Evolutionary conservation across 495 filamentous ascomycete species (phyloP).

Genomic region (Talaromyces thailandensis): DNA sequence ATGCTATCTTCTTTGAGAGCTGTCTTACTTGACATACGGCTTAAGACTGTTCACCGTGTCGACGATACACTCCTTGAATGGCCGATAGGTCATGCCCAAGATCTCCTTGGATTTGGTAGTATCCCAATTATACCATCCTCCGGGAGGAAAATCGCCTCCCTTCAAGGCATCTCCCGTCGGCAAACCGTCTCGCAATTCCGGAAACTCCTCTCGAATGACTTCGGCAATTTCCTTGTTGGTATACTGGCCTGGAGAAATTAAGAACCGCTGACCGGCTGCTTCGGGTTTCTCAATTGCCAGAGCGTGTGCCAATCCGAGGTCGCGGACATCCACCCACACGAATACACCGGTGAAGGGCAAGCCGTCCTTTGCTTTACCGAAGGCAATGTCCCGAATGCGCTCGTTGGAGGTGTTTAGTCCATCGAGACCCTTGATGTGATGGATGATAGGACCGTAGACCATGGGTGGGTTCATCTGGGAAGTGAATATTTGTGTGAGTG

Average conservation of each 20-base stretch:
- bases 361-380: constrained; percentile 46
- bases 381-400: constrained; percentile 36
- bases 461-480: constrained; percentile 50
- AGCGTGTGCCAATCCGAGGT: constrained; percentile 52
- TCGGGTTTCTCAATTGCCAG: constrained; percentile 48
- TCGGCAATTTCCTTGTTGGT: constrained; percentile 47
- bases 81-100: constrained; percentile 38
- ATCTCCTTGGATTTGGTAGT: constrained; percentile 35
- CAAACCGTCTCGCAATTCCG: constrained; percentile 41
- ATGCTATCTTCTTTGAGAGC: background rate
- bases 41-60: constrained; percentile 32
- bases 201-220: constrained; percentile 48
- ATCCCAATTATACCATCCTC: constrained; percentile 30
- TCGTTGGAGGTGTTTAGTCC: constrained; percentile 49
- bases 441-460: constrained; percentile 50
- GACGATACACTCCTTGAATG: constrained; percentile 36
- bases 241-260: constrained; percentile 46
- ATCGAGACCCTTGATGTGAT: constrained; percentile 39
- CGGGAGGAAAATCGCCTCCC: constrained; percentile 31
- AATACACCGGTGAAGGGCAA: constrained; percentile 40
- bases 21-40: constrained; percentile 1
- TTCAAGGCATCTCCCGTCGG: constrained; percentile 28
- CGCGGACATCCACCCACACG: constrained; percentile 48
- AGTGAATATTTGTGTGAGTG: background rate
- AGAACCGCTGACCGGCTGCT: constrained; percentile 52